Evolutionary conservation across 768 basidiomycete species (phyloP).

Genomic region (Inosperma sp.): DNA sequence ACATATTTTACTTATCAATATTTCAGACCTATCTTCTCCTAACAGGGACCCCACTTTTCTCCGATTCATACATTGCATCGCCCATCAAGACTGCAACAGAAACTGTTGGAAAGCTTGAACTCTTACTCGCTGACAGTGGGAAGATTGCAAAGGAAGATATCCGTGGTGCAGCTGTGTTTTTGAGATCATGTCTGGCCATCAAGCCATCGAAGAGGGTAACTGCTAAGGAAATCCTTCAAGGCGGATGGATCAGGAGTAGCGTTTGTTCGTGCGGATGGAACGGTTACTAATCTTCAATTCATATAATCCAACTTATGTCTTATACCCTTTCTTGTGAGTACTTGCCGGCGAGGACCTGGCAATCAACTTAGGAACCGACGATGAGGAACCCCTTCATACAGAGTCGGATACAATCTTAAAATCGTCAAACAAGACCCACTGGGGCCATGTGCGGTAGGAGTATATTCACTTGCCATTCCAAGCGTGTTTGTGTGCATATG

Average conservation of each 20-base stretch:
- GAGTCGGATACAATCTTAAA: too few relatives aligned
- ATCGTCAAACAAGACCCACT: too few relatives aligned
- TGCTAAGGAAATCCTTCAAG: slow-evolving; percentile 4
- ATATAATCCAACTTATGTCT: too few relatives aligned
- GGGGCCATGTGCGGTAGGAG: too few relatives aligned
- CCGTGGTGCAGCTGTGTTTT: slow-evolving; percentile 2
- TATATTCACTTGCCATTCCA: too few relatives aligned
- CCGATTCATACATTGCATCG: slow-evolving; percentile 11
- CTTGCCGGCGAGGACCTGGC: too few relatives aligned
- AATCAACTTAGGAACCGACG: too few relatives aligned
- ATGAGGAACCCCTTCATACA: too few relatives aligned
- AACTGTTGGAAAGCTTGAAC: slow-evolving; percentile 9
- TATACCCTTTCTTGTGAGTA: too few relatives aligned
- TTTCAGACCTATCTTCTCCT: slow-evolving; percentile 11
- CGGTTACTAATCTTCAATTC: too few relatives aligned
- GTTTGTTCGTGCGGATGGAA: slow-evolving; percentile 11
- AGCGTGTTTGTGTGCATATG: too few relatives aligned
- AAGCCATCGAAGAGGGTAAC: slow-evolving; percentile 5
- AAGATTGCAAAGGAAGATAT: slow-evolving; percentile 11
- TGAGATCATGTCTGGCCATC: slow-evolving; percentile 12
- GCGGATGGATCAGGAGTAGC: slow-evolving; percentile 8
- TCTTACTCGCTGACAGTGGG: slow-evolving; percentile 7
- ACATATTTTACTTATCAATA: too few relatives aligned
- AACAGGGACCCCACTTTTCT: slow-evolving; percentile 12
- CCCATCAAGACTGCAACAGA: slow-evolving; percentile 10